Conservation (phyloP, 257 asterid genomes). For the Solanum peruvianum region DNA sequence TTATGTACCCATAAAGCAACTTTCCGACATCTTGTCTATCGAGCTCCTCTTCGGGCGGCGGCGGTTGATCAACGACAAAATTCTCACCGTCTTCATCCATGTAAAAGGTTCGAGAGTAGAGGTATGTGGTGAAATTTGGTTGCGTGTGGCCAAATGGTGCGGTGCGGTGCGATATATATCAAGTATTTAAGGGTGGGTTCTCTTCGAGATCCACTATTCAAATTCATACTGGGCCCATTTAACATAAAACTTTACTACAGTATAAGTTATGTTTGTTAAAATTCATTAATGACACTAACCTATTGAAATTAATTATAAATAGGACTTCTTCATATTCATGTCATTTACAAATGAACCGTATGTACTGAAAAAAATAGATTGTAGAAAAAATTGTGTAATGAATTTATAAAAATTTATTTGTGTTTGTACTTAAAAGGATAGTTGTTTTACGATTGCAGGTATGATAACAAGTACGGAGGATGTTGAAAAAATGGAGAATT, state of each 20-base stretch:
- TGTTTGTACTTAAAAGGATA: too few species aligned
- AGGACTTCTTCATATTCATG: background rate
- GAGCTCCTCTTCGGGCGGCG: background rate
- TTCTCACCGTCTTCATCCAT: background rate
- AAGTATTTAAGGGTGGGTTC: background rate
- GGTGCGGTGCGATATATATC: background rate
- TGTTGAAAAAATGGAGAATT: too few species aligned
- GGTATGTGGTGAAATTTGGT: background rate
- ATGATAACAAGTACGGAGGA: too few species aligned
- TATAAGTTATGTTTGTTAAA: background rate
- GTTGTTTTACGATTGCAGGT: too few species aligned
- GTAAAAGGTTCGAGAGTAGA: background rate
- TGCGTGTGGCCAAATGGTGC: background rate
- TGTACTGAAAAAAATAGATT: too few species aligned
- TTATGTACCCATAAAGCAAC: slow-evolving; percentile 46
- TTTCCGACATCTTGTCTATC: slow-evolving; percentile 41
- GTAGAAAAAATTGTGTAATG: too few species aligned
- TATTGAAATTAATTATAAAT: background rate
- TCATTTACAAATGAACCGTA: background rate
- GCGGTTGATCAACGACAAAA: background rate
- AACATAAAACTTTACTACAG: background rate
- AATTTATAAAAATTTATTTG: too few species aligned
- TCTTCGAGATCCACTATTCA: background rate
- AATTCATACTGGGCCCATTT: background rate
- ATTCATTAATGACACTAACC: background rate